These are phyloP conservation scores for Hymenoscyphus fraxineus DNA, from an alignment of 2,329 filamentous ascomycete species.

Conservation along the genomic window DNA sequence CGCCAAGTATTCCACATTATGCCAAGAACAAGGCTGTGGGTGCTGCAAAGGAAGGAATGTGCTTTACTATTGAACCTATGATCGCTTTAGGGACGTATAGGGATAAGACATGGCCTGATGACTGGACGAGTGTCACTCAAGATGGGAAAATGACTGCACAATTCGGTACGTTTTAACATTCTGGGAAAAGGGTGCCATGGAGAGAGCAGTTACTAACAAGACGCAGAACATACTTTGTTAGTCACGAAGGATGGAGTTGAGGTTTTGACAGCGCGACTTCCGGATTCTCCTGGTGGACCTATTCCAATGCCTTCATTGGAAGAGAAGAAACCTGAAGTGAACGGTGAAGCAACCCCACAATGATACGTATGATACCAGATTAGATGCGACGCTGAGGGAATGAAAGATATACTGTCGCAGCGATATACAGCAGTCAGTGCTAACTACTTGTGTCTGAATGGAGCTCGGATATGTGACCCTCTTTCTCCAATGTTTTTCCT, in stretches of 20 bases:
- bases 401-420: background rate
- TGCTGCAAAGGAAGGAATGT: slow-evolving; percentile 92
- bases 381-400: background rate
- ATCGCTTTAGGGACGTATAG: slow-evolving; percentile 86
- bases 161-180: slow-evolving; percentile 61
- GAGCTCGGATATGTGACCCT: too few relatives aligned
- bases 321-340: background rate
- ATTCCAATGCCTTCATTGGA: slow-evolving; percentile 50
- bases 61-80: slow-evolving; percentile 99
- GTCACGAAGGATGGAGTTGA: slow-evolving; percentile 82
- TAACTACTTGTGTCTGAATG: too few relatives aligned
- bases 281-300: slow-evolving; percentile 69
- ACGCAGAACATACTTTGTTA: slow-evolving; percentile 73
- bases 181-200: background rate
- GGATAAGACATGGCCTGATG: slow-evolving; percentile 96
- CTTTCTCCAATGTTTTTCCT: too few relatives aligned
- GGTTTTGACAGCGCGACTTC: slow-evolving; percentile 63
- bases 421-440: background rate
- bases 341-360: background rate
- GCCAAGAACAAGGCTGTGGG: slow-evolving; percentile 98
- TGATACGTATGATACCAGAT: background rate
- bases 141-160: slow-evolving; percentile 90
- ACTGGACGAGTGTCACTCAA: slow-evolving; percentile 93
- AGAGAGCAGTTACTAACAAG: slow-evolving; percentile 18
- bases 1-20: slow-evolving; percentile 94